Base-by-base conservation (phyloP, 345 rosid genomes). In the Boechera divaricarpa region DNA sequence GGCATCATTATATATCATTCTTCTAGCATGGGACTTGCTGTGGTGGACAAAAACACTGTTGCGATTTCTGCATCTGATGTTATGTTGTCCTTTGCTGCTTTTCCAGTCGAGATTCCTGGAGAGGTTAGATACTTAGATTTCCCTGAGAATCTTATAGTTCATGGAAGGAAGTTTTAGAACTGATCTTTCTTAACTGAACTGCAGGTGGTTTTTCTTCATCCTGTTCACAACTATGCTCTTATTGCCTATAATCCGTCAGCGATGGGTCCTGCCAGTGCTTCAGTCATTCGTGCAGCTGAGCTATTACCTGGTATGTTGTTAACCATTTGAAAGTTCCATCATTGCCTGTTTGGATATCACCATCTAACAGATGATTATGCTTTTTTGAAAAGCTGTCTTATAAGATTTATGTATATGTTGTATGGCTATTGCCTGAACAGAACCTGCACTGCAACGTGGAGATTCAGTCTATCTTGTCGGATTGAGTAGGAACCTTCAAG, bases 141-240 rank as follows among this genome's bases (percentile, higher is more conserved):
- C 57, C 21, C 32, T 51, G 61, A 15, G 45, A 68, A 45, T 53
- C 47, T 61, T 61, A 9, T 5, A 47, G 54, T 36, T 28, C 49
- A 45, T 69, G 45, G 59, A 79, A 38, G 31, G 64, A 67, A 67
- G 64, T 59, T 49, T 77, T 33, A 51, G 5, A 38, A 41, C 38
- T 79, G 44, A 80, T 64, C 67, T 77, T 52, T 57, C 26, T 52
- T 57, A 52, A 57, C 80, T 74, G 45, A 55, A 57, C 41, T 82
- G 66, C 87, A 92, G 99, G 94, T 95, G 76, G 92, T 92, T 73
- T 95, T 92, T 79, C 96, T 95, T 77, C 99, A 95, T 82, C 99
- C 98, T 70, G 97, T 95, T 81, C 92, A 89, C 80, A 95, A 95
- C 79, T 95, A 84, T 79, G 96, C 98, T 67, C 87, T 92, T 70